Conservation (phyloP, 176 grass and related monocot genomes). For the Juncus effusus region DNA sequence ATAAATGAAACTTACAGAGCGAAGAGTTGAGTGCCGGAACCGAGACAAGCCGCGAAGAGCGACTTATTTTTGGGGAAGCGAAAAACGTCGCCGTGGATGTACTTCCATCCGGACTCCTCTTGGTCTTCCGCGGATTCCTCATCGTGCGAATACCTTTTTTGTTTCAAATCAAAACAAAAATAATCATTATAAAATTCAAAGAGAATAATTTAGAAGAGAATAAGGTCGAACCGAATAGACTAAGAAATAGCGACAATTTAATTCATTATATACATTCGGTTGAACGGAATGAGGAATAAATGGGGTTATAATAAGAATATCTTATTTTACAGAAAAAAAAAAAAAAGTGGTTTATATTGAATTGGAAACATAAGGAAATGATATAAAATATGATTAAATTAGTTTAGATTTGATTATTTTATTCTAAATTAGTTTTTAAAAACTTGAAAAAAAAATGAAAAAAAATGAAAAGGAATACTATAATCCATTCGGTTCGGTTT, state of each 20-base stretch:
- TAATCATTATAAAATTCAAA: slow-evolving; percentile 19
- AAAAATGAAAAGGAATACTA: too few species aligned
- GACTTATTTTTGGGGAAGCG: slow-evolving; percentile 89
- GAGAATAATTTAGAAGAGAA: slow-evolving; percentile 8
- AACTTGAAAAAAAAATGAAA: too few species aligned
- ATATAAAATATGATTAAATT: too few species aligned
- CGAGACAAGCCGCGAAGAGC: slow-evolving; percentile 83
- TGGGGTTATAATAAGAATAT: background rate
- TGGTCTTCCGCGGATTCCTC: slow-evolving; percentile 91
- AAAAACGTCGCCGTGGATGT: slow-evolving; percentile 96
- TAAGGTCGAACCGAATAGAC: too few species aligned
- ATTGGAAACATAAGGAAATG: too few species aligned
- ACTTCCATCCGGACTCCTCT: slow-evolving; percentile 98
- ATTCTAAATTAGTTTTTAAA: too few species aligned
- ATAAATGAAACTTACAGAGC: slow-evolving; percentile 49
- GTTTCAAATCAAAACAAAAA: slow-evolving; percentile 15
- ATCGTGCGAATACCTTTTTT: slow-evolving; percentile 84
- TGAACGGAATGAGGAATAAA: too few species aligned
- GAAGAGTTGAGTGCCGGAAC: slow-evolving; percentile 90
- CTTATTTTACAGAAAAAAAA: slow-evolving; percentile 4
- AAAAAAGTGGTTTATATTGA: background rate
- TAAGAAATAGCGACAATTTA: too few species aligned
- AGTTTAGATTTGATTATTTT: too few species aligned
- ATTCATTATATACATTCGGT: too few species aligned
- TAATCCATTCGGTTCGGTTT: background rate